Conservation (phyloP, 2,329 filamentous ascomycete species). For the Penicillium sp. region DNA sequence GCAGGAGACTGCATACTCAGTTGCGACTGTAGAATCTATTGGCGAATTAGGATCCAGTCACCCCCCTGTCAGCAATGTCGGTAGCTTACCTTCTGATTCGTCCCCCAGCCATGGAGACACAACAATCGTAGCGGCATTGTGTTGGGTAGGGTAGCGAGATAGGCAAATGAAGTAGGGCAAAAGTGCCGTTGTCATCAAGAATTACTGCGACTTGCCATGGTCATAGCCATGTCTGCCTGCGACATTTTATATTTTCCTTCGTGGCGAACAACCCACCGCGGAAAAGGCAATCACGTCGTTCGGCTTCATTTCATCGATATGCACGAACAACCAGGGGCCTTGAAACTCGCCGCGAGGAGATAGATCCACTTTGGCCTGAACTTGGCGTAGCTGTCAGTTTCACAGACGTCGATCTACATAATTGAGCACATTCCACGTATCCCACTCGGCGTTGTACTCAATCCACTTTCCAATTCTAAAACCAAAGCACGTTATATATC, state of each 20-base stretch:
- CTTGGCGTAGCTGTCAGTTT: neutral
- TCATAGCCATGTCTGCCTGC: neutral
- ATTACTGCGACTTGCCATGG: neutral
- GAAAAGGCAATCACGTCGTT: neutral
- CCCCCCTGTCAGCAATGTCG: neutral
- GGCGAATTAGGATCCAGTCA: conserved; percentile 1
- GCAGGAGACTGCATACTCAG: conserved; percentile 20
- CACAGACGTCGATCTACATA: conserved; percentile 1
- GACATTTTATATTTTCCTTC: conserved; percentile 2
- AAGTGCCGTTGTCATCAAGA: conserved; percentile 4
- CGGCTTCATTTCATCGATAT: neutral
- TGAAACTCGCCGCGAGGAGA: conserved; percentile 1
- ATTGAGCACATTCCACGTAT: neutral
- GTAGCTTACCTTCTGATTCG: conserved; percentile 26
- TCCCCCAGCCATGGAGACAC: conserved; percentile 36
- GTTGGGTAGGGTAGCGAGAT: neutral
- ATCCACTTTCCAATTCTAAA: neutral
- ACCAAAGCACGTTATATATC: neutral
- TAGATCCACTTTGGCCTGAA: neutral
- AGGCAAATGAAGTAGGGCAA: neutral
- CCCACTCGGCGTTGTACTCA: neutral
- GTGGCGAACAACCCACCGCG: neutral
- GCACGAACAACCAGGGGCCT: neutral
- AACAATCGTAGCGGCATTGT: conserved; percentile 31
- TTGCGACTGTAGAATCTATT: conserved; percentile 30